phyloP scores from a whole-genome alignment of 2,329 filamentous ascomycete genomes.

The Fusarium sp. region DNA sequence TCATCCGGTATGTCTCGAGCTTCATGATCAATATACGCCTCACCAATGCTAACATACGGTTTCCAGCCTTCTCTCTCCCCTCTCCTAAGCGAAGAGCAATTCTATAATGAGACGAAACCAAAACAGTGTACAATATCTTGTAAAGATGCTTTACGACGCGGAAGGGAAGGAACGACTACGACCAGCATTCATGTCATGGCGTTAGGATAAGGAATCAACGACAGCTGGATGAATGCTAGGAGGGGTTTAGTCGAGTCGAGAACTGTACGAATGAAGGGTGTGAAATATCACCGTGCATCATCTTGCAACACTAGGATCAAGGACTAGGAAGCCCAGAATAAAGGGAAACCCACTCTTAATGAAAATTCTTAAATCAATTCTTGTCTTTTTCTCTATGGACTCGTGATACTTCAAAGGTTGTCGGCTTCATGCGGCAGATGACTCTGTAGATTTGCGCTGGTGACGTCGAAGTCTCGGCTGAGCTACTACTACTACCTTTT shows the following conservation, averaged over 20 bases:
- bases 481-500: conserved; percentile 17
- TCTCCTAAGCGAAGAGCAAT: conserved; percentile 61
- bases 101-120: conserved; percentile 19
- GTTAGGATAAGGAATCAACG: conserved; percentile 41
- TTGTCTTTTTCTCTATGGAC: neutral
- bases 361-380: conserved; percentile 7
- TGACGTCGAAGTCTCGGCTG: conserved; percentile 37
- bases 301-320: conserved; percentile 27
- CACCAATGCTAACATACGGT: conserved; percentile 35
- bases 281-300: conserved; percentile 43
- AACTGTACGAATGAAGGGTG: conserved; percentile 36
- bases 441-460: conserved; percentile 9
- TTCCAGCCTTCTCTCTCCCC: conserved; percentile 70
- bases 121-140: conserved; percentile 46
- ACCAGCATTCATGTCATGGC: conserved; percentile 44
- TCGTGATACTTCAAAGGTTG: neutral
- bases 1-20: conserved; percentile 63
- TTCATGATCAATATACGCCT: neutral
- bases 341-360: conserved; percentile 44
- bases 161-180: conserved; percentile 15
- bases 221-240: conserved; percentile 33
- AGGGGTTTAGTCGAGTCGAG: conserved; percentile 27
- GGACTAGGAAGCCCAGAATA: conserved; percentile 27
- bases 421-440: conserved; percentile 29
- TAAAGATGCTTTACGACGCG: conserved; percentile 15